phyloP scores from a whole-genome alignment of 1,284 basidiomycete genomes.

The Papiliotrema nemorosa region DNA sequence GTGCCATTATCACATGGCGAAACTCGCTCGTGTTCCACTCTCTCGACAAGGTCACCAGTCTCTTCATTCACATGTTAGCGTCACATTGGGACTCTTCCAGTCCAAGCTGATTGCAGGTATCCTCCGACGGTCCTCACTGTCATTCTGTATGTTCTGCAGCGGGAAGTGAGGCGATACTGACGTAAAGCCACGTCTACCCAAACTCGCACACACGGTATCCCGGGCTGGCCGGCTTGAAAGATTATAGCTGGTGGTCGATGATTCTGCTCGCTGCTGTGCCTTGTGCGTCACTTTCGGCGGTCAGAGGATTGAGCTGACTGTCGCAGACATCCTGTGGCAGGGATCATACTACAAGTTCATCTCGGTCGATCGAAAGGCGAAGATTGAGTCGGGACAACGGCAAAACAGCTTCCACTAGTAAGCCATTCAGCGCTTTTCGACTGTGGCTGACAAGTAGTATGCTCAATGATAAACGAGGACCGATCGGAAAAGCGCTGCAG shows the following conservation, averaged over 20 bases:
- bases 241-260: conserved; percentile 47
- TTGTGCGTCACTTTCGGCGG: conserved; percentile 27
- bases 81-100: not conserved
- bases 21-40: conserved; percentile 95
- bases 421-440: conserved; percentile 7
- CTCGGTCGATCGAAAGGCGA: conserved; percentile 72
- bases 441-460: conserved; percentile 50
- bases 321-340: conserved; percentile 79
- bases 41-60: conserved; percentile 82
- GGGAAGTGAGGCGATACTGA: conserved; percentile 3
- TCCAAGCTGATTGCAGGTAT: conserved; percentile 44
- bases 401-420: conserved; percentile 75
- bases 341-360: conserved; percentile 89
- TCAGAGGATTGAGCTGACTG: not conserved
- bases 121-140: conserved; percentile 80
- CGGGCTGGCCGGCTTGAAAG: conserved; percentile 58
- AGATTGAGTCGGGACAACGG: conserved; percentile 80
- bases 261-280: conserved; percentile 44
- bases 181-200: conserved; percentile 21
- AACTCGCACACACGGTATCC: conserved; percentile 66
- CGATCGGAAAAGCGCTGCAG: conserved; percentile 68
- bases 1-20: conserved; percentile 92
- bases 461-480: conserved; percentile 76
- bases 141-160: conserved; percentile 61
- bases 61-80: conserved; percentile 77